Conservation (phyloP, 805 yeast species). For the Pichia insulana region DNA sequence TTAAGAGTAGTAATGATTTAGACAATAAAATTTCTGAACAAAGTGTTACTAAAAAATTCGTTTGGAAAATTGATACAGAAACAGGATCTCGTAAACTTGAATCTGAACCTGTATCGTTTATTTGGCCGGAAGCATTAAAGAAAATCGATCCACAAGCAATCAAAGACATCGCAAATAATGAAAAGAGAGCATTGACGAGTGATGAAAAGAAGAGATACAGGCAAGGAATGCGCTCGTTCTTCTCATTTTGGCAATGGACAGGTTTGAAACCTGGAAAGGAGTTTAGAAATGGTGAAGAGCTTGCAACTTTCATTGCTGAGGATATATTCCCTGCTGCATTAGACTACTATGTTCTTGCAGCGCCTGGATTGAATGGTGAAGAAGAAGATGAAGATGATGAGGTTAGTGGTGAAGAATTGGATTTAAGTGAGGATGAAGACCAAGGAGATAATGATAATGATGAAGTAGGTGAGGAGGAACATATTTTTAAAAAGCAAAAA, state of each 20-base stretch:
- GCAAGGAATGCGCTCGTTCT: constrained; percentile 72
- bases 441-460: constrained; percentile 19
- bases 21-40: constrained; percentile 47
- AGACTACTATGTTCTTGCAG: constrained; percentile 70
- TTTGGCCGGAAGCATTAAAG: constrained; percentile 65
- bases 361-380: constrained; percentile 47
- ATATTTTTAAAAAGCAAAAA: constrained; percentile 10
- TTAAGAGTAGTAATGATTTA: constrained; percentile 40
- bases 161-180: constrained; percentile 26
- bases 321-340: constrained; percentile 83
- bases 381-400: constrained; percentile 45
- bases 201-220: constrained; percentile 56
- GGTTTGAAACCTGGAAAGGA: constrained; percentile 71
- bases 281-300: constrained; percentile 68
- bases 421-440: constrained; percentile 46
- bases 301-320: constrained; percentile 64
- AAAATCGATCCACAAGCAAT: constrained; percentile 46
- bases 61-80: constrained; percentile 33
- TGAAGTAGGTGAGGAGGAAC: constrained; percentile 19
- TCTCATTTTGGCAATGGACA: constrained; percentile 83
- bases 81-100: constrained; percentile 47
- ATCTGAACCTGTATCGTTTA: constrained; percentile 45
- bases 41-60: constrained; percentile 51
- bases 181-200: constrained; percentile 29
- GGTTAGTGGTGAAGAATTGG: constrained; percentile 36